Conservation (phyloP, 768 basidiomycete genomes). For the Kockovaella imperatae region DNA sequence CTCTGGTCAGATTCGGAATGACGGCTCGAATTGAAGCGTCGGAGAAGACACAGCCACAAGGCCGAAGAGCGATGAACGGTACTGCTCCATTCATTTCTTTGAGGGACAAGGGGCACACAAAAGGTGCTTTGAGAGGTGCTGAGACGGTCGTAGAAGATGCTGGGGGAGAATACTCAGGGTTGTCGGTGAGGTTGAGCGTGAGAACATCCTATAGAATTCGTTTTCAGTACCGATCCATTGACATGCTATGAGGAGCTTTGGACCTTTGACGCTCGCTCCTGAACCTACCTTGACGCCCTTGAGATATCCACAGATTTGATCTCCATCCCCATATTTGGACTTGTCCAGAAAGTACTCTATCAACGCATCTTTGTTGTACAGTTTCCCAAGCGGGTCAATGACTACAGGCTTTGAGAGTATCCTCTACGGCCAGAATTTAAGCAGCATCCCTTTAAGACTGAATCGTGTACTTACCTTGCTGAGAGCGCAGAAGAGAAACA, state of each 20-base stretch:
- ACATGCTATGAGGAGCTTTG: not conserved
- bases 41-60: constrained; percentile 88
- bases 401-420: constrained; percentile 85
- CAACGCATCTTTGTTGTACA: constrained; percentile 93
- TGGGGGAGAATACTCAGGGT: constrained; percentile 52
- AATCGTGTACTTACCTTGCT: constrained; percentile 62
- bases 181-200: constrained; percentile 69
- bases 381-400: constrained; percentile 80
- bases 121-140: constrained; percentile 54
- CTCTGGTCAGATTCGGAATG: constrained; percentile 64
- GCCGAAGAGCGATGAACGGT: constrained; percentile 76
- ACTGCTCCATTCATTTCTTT: constrained; percentile 90
- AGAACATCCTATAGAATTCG: constrained; percentile 91
- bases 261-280: not conserved
- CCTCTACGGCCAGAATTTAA: constrained; percentile 52
- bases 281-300: constrained; percentile 71
- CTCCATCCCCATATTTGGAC: constrained; percentile 78
- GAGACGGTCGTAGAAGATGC: constrained; percentile 31
- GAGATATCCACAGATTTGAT: constrained; percentile 85
- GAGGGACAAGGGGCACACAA: constrained; percentile 82
- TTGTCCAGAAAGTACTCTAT: constrained; percentile 83
- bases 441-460: not conserved
- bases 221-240: not conserved
- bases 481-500: constrained; percentile 88
- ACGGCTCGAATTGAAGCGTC: constrained; percentile 72